A percentile compares a stretch with the other conserved stretches of the same genome.
Conservation (phyloP, 2,329 filamentous ascomycete species). For the Alternaria gansuensis region DNA sequence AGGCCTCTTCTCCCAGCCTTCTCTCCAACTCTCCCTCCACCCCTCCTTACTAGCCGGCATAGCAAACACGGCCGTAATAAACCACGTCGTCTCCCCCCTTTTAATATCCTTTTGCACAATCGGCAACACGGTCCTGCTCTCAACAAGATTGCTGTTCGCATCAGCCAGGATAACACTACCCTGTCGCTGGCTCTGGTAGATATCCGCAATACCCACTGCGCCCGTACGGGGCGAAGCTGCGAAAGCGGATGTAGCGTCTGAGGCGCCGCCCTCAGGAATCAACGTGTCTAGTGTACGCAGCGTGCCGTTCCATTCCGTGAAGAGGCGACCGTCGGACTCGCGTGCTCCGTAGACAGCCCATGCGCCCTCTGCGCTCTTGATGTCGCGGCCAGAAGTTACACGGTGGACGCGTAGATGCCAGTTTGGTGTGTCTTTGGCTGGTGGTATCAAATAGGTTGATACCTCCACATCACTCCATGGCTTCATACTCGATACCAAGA, state of each 20-base stretch:
- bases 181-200: constrained; percentile 55
- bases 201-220: constrained; percentile 61
- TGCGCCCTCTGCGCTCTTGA: constrained; percentile 77
- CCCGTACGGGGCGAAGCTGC: constrained; percentile 61
- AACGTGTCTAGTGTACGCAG: constrained; percentile 45
- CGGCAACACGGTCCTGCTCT: constrained; percentile 75
- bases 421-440: constrained; percentile 62
- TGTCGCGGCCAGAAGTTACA: constrained; percentile 66
- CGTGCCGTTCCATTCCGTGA: constrained; percentile 51
- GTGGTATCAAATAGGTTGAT: constrained; percentile 71
- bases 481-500: constrained; percentile 74
- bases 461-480: constrained; percentile 75
- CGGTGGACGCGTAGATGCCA: constrained; percentile 75
- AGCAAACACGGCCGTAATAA: constrained; percentile 75
- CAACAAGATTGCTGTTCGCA: constrained; percentile 79
- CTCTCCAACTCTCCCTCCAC: constrained; percentile 54
- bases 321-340: constrained; percentile 65
- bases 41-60: constrained; percentile 67
- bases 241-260: constrained; percentile 49
- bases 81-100: constrained; percentile 69
- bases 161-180: constrained; percentile 78
- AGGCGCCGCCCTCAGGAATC: constrained; percentile 54
- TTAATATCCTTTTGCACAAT: constrained; percentile 70
- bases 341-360: constrained; percentile 74
- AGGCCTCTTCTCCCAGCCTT: constrained; percentile 67